Percentiles rank a stretch among this genome's conserved stretches.
These are phyloP conservation scores for Alternaria conjuncta DNA, from an alignment of 2,329 filamentous ascomycete species.

Conservation along the genomic window DNA sequence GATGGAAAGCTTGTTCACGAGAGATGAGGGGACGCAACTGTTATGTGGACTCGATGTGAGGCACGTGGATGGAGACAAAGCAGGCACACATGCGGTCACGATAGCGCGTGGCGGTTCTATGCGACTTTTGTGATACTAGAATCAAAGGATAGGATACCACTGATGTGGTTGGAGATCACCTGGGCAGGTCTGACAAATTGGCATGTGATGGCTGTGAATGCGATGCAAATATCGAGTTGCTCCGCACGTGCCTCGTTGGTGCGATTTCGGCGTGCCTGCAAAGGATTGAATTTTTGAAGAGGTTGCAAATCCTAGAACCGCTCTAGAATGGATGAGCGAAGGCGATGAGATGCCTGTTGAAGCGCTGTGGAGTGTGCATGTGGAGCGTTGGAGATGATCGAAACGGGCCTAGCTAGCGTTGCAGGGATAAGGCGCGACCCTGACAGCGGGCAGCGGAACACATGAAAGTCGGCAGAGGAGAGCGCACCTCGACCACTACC, in stretches of 20 bases:
- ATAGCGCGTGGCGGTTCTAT: not conserved
- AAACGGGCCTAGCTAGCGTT: constrained; percentile 12
- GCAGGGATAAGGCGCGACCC: constrained; percentile 24
- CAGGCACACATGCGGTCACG: not conserved
- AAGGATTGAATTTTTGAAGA: not conserved
- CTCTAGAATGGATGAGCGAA: not conserved
- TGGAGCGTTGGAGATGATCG: not conserved
- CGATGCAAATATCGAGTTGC: not conserved
- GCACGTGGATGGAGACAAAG: not conserved
- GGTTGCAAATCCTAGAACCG: not conserved
- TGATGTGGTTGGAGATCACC: not conserved
- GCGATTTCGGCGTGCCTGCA: not conserved
- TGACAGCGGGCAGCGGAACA: constrained; percentile 20
- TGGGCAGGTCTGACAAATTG: not conserved
- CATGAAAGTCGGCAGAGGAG: constrained; percentile 32
- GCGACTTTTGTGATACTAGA: not conserved
- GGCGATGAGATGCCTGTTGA: not conserved
- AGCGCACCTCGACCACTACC: constrained; percentile 18
- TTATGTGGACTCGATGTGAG: not conserved
- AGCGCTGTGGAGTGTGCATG: not conserved
- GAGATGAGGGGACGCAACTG: not conserved
- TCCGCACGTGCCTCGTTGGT: not conserved
- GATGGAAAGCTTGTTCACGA: constrained; percentile 7
- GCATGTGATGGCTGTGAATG: not conserved
- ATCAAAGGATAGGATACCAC: not conserved